Base-by-base conservation (phyloP, 768 basidiomycete species). In the Suillus cothurnatus region DNA sequence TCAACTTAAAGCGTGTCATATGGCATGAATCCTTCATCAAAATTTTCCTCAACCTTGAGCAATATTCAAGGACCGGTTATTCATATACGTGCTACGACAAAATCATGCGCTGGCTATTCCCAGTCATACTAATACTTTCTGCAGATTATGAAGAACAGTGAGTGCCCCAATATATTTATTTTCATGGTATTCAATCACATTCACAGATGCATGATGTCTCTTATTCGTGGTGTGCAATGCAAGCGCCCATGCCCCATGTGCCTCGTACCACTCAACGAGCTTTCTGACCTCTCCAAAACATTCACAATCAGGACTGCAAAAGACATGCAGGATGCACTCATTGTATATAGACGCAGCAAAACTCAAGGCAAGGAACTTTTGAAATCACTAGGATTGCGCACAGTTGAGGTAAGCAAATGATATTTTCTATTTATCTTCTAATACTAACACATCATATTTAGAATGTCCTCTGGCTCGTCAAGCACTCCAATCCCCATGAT, bases 161-260 rank as follows among this genome's bases (percentile, higher is more conserved):
- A 63, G 62, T 64, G 49, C 23, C 11, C 23, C 6, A 6, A 23
- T 2, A 50, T 50, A 62, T 55, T 62, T 31, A 9, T 34, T 47
- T 3, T 50, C 0, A 26, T 50, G 23, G 38, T 31, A n/a, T 55
- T 28, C 52, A 47, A 43, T 32, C 2, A 45, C 4, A 55, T 32
- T 47, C 17, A 32, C 23, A 63, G 79, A 58, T 74, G 69, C 32
- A 64, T 77, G 4, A 81, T 81, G 76, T 69, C 79, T 3, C 65
- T 80, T 0, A 77, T 75, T n/a, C 71, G 74, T 15, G 78, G 80
- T 2, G 26, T 68, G 4, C 64, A 62, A 21, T 67, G 68, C 34
- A 49, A 62, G 1, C 74, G 64, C 63, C 80, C 79, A 2, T 81
- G 80, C 61, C 79, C 79, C 3, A n/a, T 78, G 0, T 82, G 80